A percentile compares a stretch with the other conserved stretches of the same genome.
Evolutionary conservation across 2,329 filamentous ascomycete genomes (phyloP).

Genomic region (Colletotrichum shisoi): DNA sequence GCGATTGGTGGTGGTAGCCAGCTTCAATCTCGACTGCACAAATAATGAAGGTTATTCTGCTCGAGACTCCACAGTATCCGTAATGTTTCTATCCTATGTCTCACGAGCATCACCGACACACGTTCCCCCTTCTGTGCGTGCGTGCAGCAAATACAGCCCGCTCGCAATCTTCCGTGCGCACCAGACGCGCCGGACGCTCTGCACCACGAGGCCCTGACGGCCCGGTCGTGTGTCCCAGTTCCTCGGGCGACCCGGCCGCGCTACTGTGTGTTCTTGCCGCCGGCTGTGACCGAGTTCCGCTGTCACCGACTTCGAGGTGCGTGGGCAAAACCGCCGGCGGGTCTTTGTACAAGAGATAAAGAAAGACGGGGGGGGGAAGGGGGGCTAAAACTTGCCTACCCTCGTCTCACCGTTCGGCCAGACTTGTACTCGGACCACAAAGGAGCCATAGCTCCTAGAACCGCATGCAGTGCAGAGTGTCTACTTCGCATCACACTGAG

Average conservation of each 20-base stretch:
- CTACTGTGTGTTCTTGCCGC: constrained; percentile 7
- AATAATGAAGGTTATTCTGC: no score
- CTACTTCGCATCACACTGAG: background rate
- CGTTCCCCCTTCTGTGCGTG: constrained; percentile 2
- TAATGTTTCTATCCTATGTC: no score
- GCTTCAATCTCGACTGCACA: no score
- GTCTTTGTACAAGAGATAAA: background rate
- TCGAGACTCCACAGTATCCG: no score
- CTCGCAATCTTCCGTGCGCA: background rate
- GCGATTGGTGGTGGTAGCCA: no score
- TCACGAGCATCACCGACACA: background rate
- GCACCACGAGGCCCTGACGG: constrained; percentile 14
- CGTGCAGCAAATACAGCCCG: background rate
- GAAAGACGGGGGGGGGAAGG: no score
- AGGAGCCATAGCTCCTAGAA: background rate
- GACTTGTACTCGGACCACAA: background rate
- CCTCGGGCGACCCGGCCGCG: constrained; percentile 23
- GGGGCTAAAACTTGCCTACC: background rate
- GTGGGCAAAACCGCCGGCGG: constrained; percentile 3
- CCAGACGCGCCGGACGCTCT: background rate
- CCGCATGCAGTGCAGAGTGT: background rate
- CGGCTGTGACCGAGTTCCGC: constrained; percentile 27
- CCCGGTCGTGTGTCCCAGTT: constrained; percentile 12
- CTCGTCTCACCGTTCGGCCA: background rate
- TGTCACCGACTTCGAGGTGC: constrained; percentile 17